Conservation (phyloP, 495 filamentous ascomycete species). For the Bathelium albidoporum region DNA sequence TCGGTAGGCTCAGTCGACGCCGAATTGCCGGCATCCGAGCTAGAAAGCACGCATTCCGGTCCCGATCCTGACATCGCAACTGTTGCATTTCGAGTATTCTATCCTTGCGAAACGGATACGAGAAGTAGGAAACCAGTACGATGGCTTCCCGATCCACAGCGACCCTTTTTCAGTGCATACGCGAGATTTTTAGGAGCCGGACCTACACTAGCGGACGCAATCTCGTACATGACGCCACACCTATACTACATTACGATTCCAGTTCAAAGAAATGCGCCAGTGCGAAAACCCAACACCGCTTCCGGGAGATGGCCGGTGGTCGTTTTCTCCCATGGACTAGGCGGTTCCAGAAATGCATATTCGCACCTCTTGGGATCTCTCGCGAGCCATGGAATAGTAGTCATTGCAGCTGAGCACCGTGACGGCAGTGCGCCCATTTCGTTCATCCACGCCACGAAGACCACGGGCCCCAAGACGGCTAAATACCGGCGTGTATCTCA, state of each 20-base stretch:
- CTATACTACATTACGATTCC: constrained; percentile 58
- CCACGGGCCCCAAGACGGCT: constrained; percentile 37
- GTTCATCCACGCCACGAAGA: constrained; percentile 37
- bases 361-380: constrained; percentile 60
- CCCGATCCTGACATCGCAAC: constrained; percentile 49
- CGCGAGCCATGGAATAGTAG: constrained; percentile 64
- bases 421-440: constrained; percentile 62
- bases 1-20: constrained; percentile 64
- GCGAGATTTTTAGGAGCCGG: constrained; percentile 54
- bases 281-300: constrained; percentile 39
- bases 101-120: constrained; percentile 42
- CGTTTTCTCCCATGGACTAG: constrained; percentile 73
- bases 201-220: constrained; percentile 41
- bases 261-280: constrained; percentile 37
- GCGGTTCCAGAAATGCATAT: constrained; percentile 64
- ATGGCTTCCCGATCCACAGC: constrained; percentile 67
- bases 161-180: constrained; percentile 56
- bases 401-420: constrained; percentile 65
- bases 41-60: constrained; percentile 40
- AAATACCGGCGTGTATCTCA: constrained; percentile 31
- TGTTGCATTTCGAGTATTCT: constrained; percentile 65
- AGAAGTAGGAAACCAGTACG: constrained; percentile 34
- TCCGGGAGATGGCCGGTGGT: constrained; percentile 58
- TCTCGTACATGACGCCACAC: constrained; percentile 56
- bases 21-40: constrained; percentile 55